Evolutionary conservation across 2,329 filamentous ascomycete species (phyloP).

Genomic region (Eutypa lata): DNA sequence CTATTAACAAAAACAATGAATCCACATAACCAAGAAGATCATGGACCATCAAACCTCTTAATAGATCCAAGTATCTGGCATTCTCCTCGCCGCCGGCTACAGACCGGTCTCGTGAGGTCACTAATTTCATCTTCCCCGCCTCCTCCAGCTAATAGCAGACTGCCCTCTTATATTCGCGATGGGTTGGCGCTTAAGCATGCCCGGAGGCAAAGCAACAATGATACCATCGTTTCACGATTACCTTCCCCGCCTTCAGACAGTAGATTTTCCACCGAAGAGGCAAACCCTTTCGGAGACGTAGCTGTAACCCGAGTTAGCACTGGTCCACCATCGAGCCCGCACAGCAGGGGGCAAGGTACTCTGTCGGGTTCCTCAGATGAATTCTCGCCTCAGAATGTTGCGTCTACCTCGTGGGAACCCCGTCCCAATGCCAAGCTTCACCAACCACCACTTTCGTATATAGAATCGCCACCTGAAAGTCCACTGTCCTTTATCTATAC

Average conservation of each 20-base stretch:
- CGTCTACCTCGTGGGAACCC: too few relatives aligned
- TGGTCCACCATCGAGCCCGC: too few relatives aligned
- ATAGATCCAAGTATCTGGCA: not conserved
- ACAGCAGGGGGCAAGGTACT: too few relatives aligned
- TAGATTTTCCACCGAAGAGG: too few relatives aligned
- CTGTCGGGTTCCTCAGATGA: too few relatives aligned
- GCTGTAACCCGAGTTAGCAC: too few relatives aligned
- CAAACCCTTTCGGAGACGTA: not conserved
- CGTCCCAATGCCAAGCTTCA: too few relatives aligned
- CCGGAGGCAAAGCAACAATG: not conserved
- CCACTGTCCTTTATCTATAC: not conserved
- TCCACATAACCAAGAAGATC: too few relatives aligned
- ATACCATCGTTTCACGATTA: too few relatives aligned
- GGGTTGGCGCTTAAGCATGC: not conserved
- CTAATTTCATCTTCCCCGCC: not conserved
- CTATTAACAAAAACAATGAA: not conserved
- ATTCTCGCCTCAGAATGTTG: too few relatives aligned
- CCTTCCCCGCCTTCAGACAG: not conserved
- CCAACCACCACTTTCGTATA: not conserved
- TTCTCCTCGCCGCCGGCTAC: not conserved
- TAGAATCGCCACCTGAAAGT: not conserved
- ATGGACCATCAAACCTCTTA: not conserved
- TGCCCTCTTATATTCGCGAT: not conserved
- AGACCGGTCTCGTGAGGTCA: not conserved
- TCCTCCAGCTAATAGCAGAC: not conserved